A percentile compares a stretch with the other conserved stretches of the same genome.
These are phyloP conservation scores for Paspalum notatum DNA, from an alignment of 176 grass and related monocot species.

Conservation along the genomic window DNA sequence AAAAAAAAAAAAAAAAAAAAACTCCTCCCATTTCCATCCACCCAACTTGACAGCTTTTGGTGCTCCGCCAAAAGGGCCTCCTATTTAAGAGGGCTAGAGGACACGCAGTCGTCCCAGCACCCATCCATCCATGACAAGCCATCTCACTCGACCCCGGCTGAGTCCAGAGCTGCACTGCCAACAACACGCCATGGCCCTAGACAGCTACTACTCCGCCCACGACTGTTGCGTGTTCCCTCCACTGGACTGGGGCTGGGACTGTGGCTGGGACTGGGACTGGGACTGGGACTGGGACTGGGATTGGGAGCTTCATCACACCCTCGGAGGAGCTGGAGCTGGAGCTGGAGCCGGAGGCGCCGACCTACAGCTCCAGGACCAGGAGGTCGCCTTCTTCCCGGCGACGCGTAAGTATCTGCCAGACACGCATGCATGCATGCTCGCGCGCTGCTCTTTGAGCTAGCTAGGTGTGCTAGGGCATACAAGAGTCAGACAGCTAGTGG, in stretches of 20 bases:
- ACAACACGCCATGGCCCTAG: constrained; percentile 51
- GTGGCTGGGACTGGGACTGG: too few relatives aligned
- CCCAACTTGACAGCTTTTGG: constrained; percentile 46
- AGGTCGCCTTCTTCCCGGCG: constrained; percentile 21
- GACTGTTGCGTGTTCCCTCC: constrained; percentile 35
- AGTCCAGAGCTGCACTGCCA: background rate
- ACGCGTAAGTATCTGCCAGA: constrained; percentile 36
- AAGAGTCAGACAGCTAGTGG: background rate
- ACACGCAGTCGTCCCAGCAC: background rate
- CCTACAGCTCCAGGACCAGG: constrained; percentile 2
- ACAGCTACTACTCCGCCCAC: constrained; percentile 34
- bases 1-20: background rate
- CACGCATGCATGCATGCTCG: background rate
- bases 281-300: constrained; percentile 25
- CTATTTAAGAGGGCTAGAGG: constrained; percentile 58
- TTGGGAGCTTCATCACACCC: constrained; percentile 29
- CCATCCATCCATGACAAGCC: constrained; percentile 34
- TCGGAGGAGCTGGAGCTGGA: background rate
- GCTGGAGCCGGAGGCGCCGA: constrained; percentile 18
- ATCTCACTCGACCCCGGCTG: constrained; percentile 26
- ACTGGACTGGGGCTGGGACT: constrained; percentile 13
- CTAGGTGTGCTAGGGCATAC: constrained; percentile 1
- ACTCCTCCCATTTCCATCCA: constrained; percentile 31
- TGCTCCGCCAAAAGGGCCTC: constrained; percentile 45
- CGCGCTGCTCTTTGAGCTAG: background rate